Base-by-base conservation (phyloP, 441 rosid genomes). In the Gossypium davidsonii region DNA sequence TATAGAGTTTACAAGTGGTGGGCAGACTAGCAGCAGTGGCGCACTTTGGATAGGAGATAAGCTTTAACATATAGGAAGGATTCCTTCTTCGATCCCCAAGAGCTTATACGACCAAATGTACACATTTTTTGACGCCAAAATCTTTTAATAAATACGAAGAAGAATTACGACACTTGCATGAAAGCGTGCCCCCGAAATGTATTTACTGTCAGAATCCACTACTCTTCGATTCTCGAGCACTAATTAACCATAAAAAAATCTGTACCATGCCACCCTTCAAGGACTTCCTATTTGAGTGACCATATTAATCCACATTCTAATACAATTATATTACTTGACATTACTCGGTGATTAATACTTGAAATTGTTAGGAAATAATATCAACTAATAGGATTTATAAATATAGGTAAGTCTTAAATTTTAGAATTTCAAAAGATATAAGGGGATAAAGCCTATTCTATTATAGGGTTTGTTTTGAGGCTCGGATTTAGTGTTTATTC, bases 191-290 rank as follows among this genome's bases (percentile, higher is more conserved):
- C 15, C 25, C 14, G n/a, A 67, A 48, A 67, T 51, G 72, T 26
- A 67, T 3, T 68, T 28, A 68, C 46, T 68, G 72, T 68, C 72
- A 68, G 72, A 68, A 9, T 2, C 72, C 72, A 68, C 72, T 68
- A 52, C 15, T 48, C 46, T 56, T 56, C 25, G n/a, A 48, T 7
- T 51, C 60, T 68, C 60, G 6, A 68, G 71, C 71, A 51, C 59
- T 46, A 14, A 46, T n/a, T 18, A 8, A 7, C 18, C 60, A 15
- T 23, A 34, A 34, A 57, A 26, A 25, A 46, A 21, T 21, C 57
- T 49, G 1, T 11, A 21, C 12, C 57, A 1, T 25, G 39, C 12
- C 57, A 0, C 15, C 39, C 56, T 26, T 10, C 2, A 2, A 21
- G 9, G 7, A 51, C 23, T 26, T 2, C 17, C 6, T 44, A 15